Percentiles rank a stretch among this genome's conserved stretches.
Conservation (phyloP, 495 filamentous ascomycete species). For the Zalerion maritima region DNA sequence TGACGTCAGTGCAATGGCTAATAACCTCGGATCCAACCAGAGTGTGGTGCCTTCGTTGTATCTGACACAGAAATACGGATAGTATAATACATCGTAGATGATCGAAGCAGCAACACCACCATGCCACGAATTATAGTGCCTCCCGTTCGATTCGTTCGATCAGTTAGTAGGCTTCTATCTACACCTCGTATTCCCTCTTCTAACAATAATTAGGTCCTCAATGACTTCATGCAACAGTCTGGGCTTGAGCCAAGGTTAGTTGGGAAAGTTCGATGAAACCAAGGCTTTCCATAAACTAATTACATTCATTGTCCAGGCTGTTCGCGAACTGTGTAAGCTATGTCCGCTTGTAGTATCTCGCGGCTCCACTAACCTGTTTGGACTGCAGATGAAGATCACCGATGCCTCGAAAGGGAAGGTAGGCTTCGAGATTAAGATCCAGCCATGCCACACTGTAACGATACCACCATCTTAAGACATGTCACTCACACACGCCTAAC, state of each 20-base stretch:
- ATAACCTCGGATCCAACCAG: no score
- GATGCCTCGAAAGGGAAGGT: constrained; percentile 65
- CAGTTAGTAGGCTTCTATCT: constrained; percentile 16
- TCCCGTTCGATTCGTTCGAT: constrained; percentile 23
- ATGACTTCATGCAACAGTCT: constrained; percentile 70
- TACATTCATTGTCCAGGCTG: constrained; percentile 15
- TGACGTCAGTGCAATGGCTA: no score
- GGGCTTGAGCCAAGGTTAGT: constrained; percentile 75
- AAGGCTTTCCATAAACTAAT: constrained; percentile 1
- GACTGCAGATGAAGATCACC: constrained; percentile 54
- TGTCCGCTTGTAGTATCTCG: constrained; percentile 1
- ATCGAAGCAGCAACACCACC: no score
- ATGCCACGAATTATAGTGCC: no score
- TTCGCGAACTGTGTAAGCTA: constrained; percentile 26
- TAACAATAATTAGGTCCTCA: constrained; percentile 44
- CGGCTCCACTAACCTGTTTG: neutral
- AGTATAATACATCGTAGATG: no score
- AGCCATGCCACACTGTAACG: constrained; percentile 75
- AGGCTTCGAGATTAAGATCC: constrained; percentile 73
- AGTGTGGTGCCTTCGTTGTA: no score
- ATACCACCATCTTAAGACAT: neutral
- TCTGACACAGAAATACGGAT: no score
- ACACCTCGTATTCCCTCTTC: neutral
- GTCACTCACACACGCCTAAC: constrained; percentile 1
- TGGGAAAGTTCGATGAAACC: constrained; percentile 15